These are phyloP conservation scores for Claviceps digitariae DNA, from an alignment of 2,329 filamentous ascomycete species.

Conservation along the genomic window DNA sequence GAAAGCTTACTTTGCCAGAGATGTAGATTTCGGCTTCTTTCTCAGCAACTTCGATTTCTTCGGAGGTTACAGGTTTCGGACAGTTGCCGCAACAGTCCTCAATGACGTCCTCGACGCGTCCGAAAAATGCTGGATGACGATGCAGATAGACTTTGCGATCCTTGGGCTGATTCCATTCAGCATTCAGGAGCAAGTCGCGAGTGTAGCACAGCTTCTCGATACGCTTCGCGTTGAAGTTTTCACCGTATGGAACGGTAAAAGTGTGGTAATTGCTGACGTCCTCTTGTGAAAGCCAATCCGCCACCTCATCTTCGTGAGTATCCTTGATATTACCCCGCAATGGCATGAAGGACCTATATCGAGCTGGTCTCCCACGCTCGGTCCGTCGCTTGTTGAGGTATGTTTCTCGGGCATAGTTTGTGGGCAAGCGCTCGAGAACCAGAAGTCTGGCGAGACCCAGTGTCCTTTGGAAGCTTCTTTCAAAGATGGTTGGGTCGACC, in stretches of 20 bases:
- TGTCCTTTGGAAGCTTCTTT: conserved; percentile 63
- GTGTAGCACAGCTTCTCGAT: conserved; percentile 76
- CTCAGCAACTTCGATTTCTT: conserved; percentile 57
- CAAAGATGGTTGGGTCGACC: conserved; percentile 76
- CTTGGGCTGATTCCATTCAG: conserved; percentile 70
- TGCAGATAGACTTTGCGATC: conserved; percentile 68
- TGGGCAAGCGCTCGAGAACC: conserved; percentile 67
- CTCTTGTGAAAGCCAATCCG: conserved; percentile 67
- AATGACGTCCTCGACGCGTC: conserved; percentile 59
- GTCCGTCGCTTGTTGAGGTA: conserved; percentile 57
- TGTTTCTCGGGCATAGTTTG: conserved; percentile 48
- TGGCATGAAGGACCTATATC: conserved; percentile 16
- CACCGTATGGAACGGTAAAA: conserved; percentile 57
- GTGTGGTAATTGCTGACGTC: conserved; percentile 72
- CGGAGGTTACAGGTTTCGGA: conserved; percentile 51
- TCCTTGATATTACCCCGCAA: conserved; percentile 63
- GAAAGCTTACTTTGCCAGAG: conserved; percentile 57
- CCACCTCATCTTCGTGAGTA: conserved; percentile 62
- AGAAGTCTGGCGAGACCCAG: conserved; percentile 66
- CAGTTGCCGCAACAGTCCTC: conserved; percentile 74
- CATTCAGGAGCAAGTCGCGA: conserved; percentile 69
- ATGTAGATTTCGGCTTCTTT: conserved; percentile 66
- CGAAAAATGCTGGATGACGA: conserved; percentile 77
- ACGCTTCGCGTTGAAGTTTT: conserved; percentile 47
- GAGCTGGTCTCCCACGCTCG: conserved; percentile 55